These are phyloP conservation scores for Clitocybe nebularis DNA, from an alignment of 1,284 basidiomycete genomes.

Conservation along the genomic window DNA sequence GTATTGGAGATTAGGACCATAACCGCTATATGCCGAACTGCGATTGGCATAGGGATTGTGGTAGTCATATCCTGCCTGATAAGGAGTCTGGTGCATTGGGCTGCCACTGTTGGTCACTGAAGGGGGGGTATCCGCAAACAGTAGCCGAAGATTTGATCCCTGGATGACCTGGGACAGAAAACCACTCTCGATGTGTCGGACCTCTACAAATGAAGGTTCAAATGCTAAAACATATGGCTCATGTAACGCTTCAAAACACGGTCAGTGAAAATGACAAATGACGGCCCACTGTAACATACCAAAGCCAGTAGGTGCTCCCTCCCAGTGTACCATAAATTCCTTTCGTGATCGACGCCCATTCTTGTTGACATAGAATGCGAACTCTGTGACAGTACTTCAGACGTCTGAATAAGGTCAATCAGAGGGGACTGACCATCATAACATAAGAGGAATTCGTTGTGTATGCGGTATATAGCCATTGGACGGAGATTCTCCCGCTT, in stretches of 20 bases:
- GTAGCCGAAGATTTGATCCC: constrained; percentile 80
- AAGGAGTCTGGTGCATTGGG: constrained; percentile 26
- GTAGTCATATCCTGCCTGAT: constrained; percentile 40
- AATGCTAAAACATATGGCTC: constrained; percentile 98
- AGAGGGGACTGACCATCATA: constrained; percentile 77
- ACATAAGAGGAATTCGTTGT: constrained; percentile 95
- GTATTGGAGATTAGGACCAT: constrained; percentile 33
- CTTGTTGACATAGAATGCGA: constrained; percentile 98
- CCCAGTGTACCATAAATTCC: constrained; percentile 96
- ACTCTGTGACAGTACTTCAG: constrained; percentile 56
- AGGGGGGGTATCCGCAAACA: constrained; percentile 93
- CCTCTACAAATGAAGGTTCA: constrained; percentile 95
- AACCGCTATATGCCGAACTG: constrained; percentile 24
- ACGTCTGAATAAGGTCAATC: constrained; percentile 9
- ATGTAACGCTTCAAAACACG: constrained; percentile 68
- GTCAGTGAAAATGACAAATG: constrained; percentile 4
- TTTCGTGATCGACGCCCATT: constrained; percentile 89
- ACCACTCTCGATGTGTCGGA: constrained; percentile 93
- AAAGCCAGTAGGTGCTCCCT: constrained; percentile 91
- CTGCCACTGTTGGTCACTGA: constrained; percentile 56
- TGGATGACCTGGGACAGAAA: constrained; percentile 94
- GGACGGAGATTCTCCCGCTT: constrained; percentile 88
- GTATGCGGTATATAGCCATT: constrained; percentile 95
- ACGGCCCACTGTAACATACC: constrained; percentile 42
- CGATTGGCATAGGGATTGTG: constrained; percentile 16